Evolutionary conservation across 2,329 filamentous ascomycete species (phyloP), one percentile per base, ranked within the genome.

Genomic region (Cryphonectria carpinicola): DNA sequence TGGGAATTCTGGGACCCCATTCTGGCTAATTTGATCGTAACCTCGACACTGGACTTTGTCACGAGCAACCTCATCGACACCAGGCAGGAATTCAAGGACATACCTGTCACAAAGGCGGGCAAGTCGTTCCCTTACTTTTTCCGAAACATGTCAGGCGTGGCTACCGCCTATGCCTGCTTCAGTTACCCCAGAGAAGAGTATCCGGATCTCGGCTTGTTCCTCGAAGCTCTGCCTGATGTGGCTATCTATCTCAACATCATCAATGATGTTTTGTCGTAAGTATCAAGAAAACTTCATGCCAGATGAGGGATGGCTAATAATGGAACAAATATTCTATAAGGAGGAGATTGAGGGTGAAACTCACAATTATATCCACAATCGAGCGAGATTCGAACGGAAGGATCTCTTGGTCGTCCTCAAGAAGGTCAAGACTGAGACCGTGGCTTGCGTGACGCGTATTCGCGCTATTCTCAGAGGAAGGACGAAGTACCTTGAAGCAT

Each of bases 241-340:
- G 49, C 65, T 17, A 19, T 66, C 35, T 66, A 58, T 17, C 13
- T 43, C 35, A 58, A 43, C 32, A 39, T 46, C 11, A 19, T 66
- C 4, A 66, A 66, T 25, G 65, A 66, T n/a, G 65, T 66, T 11
- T 32, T 66, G 37, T 66, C 65, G 65, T 66, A 17, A 58, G 65
- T 66, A 8, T 5, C 13, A 35, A 35, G 22, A 54, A 7, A 19
- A 19, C 37, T 8, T 35, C 4, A n/a, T 1, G 46, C 10, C 11
- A 25, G 54, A 19, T 22, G 3, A 17, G 3, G 8, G 19, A 39
- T 52, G 4, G 11, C 32, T 37, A n/a, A 66, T 13, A n/a, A 11
- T 37, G 11, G 22, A 17, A 32, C 3, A 17, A 10, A 66, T 52
- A 5, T 66, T 66, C 17, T 66, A 66, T 35, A 66, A 66, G 37